These are phyloP conservation scores for Neocallimastix lanati DNA, from an alignment of 192 early-diverging fungal genomes.

Conservation along the genomic window DNA sequence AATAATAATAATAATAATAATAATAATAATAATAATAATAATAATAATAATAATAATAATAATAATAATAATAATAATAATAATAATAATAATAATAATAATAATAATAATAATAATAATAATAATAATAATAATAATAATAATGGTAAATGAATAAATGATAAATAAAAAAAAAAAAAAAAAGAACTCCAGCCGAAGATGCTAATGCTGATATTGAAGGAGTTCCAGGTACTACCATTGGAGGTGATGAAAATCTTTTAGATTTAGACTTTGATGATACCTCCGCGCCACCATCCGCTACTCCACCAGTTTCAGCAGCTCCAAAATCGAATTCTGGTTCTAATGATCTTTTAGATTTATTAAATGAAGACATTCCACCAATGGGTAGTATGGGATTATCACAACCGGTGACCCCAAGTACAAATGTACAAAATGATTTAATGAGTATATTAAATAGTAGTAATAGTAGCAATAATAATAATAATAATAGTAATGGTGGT, in stretches of 20 bases:
- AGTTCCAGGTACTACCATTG: neutral
- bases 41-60: too few relatives aligned
- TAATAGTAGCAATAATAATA: neutral
- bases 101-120: too few relatives aligned
- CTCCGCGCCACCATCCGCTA: neutral
- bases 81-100: too few relatives aligned
- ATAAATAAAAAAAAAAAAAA: too few relatives aligned
- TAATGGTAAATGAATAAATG: conserved; percentile 1
- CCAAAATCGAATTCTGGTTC: neutral
- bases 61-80: too few relatives aligned
- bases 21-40: too few relatives aligned
- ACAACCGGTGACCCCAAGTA: neutral
- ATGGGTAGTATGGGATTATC: neutral
- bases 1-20: too few relatives aligned
- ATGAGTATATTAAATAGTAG: neutral
- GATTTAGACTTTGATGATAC: neutral
- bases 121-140: too few relatives aligned
- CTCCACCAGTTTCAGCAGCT: neutral
- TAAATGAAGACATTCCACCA: neutral
- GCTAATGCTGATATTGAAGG: neutral
- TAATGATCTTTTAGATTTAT: neutral
- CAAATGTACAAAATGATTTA: neutral
- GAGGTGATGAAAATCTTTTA: neutral
- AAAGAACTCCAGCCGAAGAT: neutral
- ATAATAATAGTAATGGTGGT: too few relatives aligned